These are phyloP conservation scores for Fonsecaea multimorphosa DNA, from an alignment of 2,329 filamentous ascomycete species.

Conservation along the genomic window DNA sequence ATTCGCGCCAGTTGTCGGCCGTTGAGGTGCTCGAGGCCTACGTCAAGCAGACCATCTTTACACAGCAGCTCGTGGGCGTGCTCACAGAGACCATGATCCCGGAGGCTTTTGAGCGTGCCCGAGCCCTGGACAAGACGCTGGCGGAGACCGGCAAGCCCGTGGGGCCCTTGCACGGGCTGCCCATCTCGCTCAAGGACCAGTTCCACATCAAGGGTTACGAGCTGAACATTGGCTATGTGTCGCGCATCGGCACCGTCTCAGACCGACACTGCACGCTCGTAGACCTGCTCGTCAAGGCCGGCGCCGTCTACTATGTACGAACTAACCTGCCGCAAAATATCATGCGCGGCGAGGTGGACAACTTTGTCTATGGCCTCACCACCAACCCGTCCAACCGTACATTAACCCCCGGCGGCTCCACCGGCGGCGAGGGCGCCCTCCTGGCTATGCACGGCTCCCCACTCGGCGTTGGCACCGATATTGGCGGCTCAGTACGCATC, in stretches of 20 bases:
- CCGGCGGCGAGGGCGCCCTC: constrained; percentile 64
- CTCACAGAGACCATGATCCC: too few relatives aligned
- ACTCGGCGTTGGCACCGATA: constrained; percentile 64
- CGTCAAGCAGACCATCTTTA: too few relatives aligned
- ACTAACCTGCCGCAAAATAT: constrained; percentile 62
- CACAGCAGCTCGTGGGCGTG: too few relatives aligned
- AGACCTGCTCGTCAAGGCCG: too few relatives aligned
- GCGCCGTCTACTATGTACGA: too few relatives aligned
- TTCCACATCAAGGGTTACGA: constrained; percentile 57
- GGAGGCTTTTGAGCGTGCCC: constrained; percentile 57
- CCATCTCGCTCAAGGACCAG: constrained; percentile 59
- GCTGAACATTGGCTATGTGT: constrained; percentile 66
- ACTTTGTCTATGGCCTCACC: constrained; percentile 65
- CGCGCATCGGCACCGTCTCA: constrained; percentile 63
- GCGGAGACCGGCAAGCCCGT: constrained; percentile 41
- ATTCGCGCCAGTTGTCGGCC: too few relatives aligned
- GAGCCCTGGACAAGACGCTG: constrained; percentile 64
- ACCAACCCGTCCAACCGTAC: constrained; percentile 63
- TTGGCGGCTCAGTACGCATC: constrained; percentile 58
- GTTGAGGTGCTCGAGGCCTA: too few relatives aligned
- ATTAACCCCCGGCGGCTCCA: constrained; percentile 63
- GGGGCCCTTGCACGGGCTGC: constrained; percentile 68
- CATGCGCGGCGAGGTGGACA: constrained; percentile 63
- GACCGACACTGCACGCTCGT: too few relatives aligned
- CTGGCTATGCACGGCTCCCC: constrained; percentile 60